Base-by-base conservation (phyloP, 164 flowering plant species). In the Dillenia turbinata region DNA sequence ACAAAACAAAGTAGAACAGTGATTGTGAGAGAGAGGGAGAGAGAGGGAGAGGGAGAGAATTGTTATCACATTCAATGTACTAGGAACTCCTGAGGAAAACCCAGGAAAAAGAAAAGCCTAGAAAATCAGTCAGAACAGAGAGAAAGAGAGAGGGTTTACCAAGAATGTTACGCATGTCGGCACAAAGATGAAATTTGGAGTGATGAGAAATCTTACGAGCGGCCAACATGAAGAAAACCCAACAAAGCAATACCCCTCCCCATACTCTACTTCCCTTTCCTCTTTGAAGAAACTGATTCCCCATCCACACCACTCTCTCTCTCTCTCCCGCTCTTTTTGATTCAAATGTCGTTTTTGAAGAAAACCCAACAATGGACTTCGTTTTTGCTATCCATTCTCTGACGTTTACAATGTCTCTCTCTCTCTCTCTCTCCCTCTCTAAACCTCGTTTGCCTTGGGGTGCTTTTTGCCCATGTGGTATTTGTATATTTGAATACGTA, bases 161-260 rank as follows among this genome's bases (percentile, higher is more conserved):
- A 12, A 84, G 56, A 52, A 82, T 72, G 68, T 84, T 84, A 56
- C 83, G 83, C 86, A 76, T 82, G 61, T 82, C 85, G 44, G 79
- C 77, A 58, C 69, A 78, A 54, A 57, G 33, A 54, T 78, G 89
- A 74, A 63, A 67, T 5, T 68, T 68, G 44, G 76, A 68, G 12
- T 78, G 77, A 62, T 67, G 75, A 66, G 80, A 73, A 56, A 82
- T 61, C 49, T 69, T 80, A 22, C 86, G 89, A n/a, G 81, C 71
- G n/a, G 61, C 68, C 64, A 73, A 53, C 77, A 81, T 65, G 52
- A 81, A 19, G 62, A 62, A 70, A 11, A 75, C 52, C 62, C 75
- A 80, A 49, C 78, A 76, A 2, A 79, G 58, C 6, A 75, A 46
- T 13, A 62, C 75, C 44, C 62, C 75, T 47, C 47, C 70, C 76